Evolutionary conservation across 805 yeast genomes (phyloP).

Genomic region (Aciculoconidium aculeatum): DNA sequence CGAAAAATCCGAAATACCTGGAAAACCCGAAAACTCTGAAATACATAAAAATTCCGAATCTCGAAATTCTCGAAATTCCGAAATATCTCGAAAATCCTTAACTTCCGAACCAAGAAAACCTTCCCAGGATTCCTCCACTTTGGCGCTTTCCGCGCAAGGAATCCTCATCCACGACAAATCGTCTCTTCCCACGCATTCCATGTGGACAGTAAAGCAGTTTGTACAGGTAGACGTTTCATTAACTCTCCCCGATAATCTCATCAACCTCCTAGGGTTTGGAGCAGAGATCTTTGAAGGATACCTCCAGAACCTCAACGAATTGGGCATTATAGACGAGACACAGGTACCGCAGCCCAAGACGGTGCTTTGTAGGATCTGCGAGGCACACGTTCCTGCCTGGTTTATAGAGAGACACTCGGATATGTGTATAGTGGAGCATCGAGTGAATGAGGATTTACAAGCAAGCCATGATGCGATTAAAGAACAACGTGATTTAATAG

Average conservation of each 20-base stretch:
- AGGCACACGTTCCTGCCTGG: constrained; percentile 88
- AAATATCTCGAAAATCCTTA: too few relatives aligned
- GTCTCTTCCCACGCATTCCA: constrained; percentile 66
- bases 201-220: constrained; percentile 90
- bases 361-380: constrained; percentile 89
- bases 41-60: too few relatives aligned
- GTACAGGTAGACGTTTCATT: constrained; percentile 56
- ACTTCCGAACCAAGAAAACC: too few relatives aligned
- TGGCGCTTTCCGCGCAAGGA: too few relatives aligned
- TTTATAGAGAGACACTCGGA: constrained; percentile 91
- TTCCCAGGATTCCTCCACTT: too few relatives aligned
- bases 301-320: constrained; percentile 56
- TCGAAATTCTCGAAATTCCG: too few relatives aligned
- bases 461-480: constrained; percentile 65
- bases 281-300: constrained; percentile 77
- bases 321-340: constrained; percentile 56
- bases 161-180: constrained; percentile 66
- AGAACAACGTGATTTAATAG: constrained; percentile 59
- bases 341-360: constrained; percentile 74
- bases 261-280: constrained; percentile 84
- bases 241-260: constrained; percentile 63
- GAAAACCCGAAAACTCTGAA: too few relatives aligned
- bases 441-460: constrained; percentile 72
- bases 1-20: too few relatives aligned
- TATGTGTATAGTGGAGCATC: constrained; percentile 79